Conservation (phyloP, 2,329 filamentous ascomycete genomes). For the Zasmidium angulare region DNA sequence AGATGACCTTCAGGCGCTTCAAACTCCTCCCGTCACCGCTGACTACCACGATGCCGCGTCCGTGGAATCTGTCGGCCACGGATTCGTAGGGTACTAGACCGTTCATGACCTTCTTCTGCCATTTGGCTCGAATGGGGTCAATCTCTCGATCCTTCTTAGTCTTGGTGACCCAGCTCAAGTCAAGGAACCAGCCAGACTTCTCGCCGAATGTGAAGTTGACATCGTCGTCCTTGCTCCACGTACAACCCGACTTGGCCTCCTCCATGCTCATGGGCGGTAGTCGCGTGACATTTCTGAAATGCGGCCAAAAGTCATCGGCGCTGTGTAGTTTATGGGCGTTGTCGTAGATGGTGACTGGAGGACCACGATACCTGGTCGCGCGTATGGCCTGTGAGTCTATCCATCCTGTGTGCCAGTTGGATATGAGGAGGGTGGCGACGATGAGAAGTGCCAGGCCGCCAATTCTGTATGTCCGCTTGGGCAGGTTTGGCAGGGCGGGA, state of each 20-base stretch:
- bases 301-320: conserved; percentile 5
- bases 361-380: background rate
- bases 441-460: background rate
- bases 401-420: conserved; percentile 5
- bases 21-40: conserved; percentile 27
- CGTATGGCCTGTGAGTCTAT: background rate
- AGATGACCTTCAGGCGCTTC: conserved; percentile 29
- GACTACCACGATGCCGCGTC: conserved; percentile 35
- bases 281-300: conserved; percentile 5
- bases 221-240: conserved; percentile 3
- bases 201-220: conserved; percentile 13
- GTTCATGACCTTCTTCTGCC: conserved; percentile 25
- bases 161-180: conserved; percentile 8
- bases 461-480: conserved; percentile 4
- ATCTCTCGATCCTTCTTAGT: conserved; percentile 1
- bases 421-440: background rate
- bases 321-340: conserved; percentile 1
- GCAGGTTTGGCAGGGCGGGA: background rate
- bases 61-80: conserved; percentile 26
- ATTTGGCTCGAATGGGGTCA: conserved; percentile 4
- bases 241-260: conserved; percentile 9
- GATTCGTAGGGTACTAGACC: conserved; percentile 24
- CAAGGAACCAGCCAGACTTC: conserved; percentile 7
- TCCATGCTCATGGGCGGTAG: conserved; percentile 6
- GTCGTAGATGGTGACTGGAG: background rate